A percentile compares a stretch with the other conserved stretches of the same genome.
These are phyloP conservation scores for Flueggea neowawraea DNA, from an alignment of 441 rosid species.

Conservation along the genomic window DNA sequence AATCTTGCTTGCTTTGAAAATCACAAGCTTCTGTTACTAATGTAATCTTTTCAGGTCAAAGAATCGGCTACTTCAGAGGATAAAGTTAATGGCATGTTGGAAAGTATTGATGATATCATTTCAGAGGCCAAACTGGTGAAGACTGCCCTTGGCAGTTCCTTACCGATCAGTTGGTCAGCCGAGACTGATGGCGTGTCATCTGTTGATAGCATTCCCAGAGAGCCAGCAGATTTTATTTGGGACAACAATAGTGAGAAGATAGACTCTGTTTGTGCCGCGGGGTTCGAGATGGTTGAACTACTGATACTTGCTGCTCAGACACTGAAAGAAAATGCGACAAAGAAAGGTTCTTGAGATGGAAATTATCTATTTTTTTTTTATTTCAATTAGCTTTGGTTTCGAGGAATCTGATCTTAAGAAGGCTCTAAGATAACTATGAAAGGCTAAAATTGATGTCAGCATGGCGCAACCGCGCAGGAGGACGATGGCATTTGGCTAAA, in stretches of 20 bases:
- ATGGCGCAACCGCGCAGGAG: no score
- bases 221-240: slow-evolving; percentile 13
- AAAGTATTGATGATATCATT: slow-evolving; percentile 55
- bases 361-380: neutral
- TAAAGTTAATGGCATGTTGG: slow-evolving; percentile 22
- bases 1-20: slow-evolving; percentile 5
- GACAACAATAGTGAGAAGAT: slow-evolving; percentile 47
- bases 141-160: slow-evolving; percentile 88
- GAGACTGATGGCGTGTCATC: slow-evolving; percentile 48
- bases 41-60: slow-evolving; percentile 45
- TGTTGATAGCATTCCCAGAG: slow-evolving; percentile 21
- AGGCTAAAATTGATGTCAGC: no score
- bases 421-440: no score
- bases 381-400: no score
- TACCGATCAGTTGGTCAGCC: slow-evolving; percentile 94
- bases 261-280: slow-evolving; percentile 84
- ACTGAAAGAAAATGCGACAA: slow-evolving; percentile 35
- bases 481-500: no score
- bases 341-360: slow-evolving; percentile 14
- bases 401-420: no score
- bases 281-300: slow-evolving; percentile 98
- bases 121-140: slow-evolving; percentile 76
- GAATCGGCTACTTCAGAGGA: slow-evolving; percentile 40
- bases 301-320: slow-evolving; percentile 71
- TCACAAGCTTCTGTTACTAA: neutral